These are phyloP conservation scores for Actinidia arguta DNA, from an alignment of 179 eudicot species.

Conservation along the genomic window DNA sequence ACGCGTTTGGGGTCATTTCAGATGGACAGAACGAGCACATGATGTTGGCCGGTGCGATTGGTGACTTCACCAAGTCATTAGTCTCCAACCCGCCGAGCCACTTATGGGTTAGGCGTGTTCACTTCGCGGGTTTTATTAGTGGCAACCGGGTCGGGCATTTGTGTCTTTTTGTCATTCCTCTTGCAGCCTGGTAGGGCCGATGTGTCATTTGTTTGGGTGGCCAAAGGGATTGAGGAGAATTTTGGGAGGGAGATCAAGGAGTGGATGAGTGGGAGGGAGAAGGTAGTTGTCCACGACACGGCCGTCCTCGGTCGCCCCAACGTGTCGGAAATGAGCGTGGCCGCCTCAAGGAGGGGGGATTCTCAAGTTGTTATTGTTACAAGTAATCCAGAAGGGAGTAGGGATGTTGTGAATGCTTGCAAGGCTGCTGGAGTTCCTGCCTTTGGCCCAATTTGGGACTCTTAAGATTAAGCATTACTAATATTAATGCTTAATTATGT, in stretches of 20 bases:
- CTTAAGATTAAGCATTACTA: slow-evolving; percentile 32
- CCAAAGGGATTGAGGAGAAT: slow-evolving; percentile 50
- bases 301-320: slow-evolving; percentile 50
- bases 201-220: slow-evolving; percentile 53
- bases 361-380: slow-evolving; percentile 58
- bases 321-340: slow-evolving; percentile 45
- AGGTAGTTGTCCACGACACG: slow-evolving; percentile 51
- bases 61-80: slow-evolving; percentile 56
- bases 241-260: slow-evolving; percentile 47
- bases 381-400: slow-evolving; percentile 56
- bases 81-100: slow-evolving; percentile 51
- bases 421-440: slow-evolving; percentile 43
- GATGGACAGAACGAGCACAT: slow-evolving; percentile 48
- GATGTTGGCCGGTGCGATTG: slow-evolving; percentile 64
- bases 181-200: slow-evolving; percentile 41
- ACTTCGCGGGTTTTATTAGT: slow-evolving; percentile 54
- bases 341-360: slow-evolving; percentile 37
- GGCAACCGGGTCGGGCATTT: slow-evolving; percentile 53
- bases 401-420: slow-evolving; percentile 51
- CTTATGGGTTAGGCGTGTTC: slow-evolving; percentile 54
- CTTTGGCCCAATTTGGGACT: slow-evolving; percentile 59
- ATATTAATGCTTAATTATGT: no score
- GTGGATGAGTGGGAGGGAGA: slow-evolving; percentile 44
- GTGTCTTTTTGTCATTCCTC: slow-evolving; percentile 48
- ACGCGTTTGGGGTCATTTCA: slow-evolving; percentile 54